Percentiles rank a stretch among this genome's conserved stretches.
phyloP scores from a whole-genome alignment of 805 yeast genomes.

The Zygosaccharomyces siamensis region DNA sequence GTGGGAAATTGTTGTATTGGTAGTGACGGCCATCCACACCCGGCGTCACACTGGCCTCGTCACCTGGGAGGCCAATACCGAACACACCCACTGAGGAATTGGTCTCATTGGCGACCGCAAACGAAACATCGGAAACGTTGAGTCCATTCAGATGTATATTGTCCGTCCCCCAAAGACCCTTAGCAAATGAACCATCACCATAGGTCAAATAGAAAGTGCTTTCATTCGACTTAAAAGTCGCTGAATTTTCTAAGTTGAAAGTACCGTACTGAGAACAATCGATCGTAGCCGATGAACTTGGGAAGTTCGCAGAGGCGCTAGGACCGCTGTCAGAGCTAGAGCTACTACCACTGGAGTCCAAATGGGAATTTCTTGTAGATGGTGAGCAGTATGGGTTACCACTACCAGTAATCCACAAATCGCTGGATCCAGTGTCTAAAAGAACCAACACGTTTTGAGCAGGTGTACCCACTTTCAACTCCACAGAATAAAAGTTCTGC shows the following conservation, averaged over 20 bases:
- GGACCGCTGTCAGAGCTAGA: neutral
- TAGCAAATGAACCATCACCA: slow-evolving; percentile 47
- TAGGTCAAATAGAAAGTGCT: slow-evolving; percentile 44
- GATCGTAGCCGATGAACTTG: slow-evolving; percentile 22
- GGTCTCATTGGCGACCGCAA: slow-evolving; percentile 68
- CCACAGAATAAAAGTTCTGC: slow-evolving; percentile 41
- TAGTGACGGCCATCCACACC: slow-evolving; percentile 43
- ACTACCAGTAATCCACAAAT: slow-evolving; percentile 49
- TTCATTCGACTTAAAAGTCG: slow-evolving; percentile 25
- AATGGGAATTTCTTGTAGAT: slow-evolving; percentile 1
- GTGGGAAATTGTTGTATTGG: slow-evolving; percentile 64
- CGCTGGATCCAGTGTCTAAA: slow-evolving; percentile 67
- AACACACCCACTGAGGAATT: slow-evolving; percentile 63
- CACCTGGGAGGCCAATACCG: slow-evolving; percentile 64
- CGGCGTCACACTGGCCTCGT: slow-evolving; percentile 66
- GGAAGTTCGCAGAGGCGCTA: neutral
- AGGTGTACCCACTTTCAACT: slow-evolving; percentile 49
- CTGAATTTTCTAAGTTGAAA: slow-evolving; percentile 20
- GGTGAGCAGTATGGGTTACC: slow-evolving; percentile 44
- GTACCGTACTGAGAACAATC: slow-evolving; percentile 40
- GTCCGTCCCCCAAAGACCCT: slow-evolving; percentile 48
- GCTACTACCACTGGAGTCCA: neutral
- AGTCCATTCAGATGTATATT: slow-evolving; percentile 48
- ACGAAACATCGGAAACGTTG: slow-evolving; percentile 47
- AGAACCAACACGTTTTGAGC: slow-evolving; percentile 46